Evolutionary conservation across 495 filamentous ascomycete species (phyloP).

Genomic region (Neurospora tetrasperma): DNA sequence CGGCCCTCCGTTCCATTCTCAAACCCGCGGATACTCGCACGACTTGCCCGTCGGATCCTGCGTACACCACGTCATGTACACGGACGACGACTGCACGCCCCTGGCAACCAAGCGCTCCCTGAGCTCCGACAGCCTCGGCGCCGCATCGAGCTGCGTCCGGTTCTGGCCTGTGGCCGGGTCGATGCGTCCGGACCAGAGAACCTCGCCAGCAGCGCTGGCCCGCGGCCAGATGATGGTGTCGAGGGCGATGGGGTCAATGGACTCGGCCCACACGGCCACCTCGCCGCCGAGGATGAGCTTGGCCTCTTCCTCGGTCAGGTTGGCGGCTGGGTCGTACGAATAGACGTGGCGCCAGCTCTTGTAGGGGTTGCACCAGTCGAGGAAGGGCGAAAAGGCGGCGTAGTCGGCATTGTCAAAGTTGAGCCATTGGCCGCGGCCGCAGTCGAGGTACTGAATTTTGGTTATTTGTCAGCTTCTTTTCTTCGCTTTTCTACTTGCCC

Average conservation of each 20-base stretch:
- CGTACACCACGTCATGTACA: slow-evolving; percentile 45
- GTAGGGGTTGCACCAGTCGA: slow-evolving; percentile 63
- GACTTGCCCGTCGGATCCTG: slow-evolving; percentile 29
- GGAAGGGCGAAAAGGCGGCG: slow-evolving; percentile 49
- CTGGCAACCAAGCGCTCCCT: slow-evolving; percentile 58
- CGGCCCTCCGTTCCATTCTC: background rate
- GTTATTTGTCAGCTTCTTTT: slow-evolving; percentile 6
- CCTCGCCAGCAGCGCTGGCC: slow-evolving; percentile 58
- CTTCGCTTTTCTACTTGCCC: background rate
- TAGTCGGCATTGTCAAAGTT: slow-evolving; percentile 45
- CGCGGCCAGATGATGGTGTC: slow-evolving; percentile 72
- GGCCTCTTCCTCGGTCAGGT: slow-evolving; percentile 43
- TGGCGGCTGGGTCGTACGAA: slow-evolving; percentile 57
- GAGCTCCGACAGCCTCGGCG: slow-evolving; percentile 56
- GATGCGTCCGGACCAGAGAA: slow-evolving; percentile 60
- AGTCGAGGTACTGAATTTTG: slow-evolving; percentile 59
- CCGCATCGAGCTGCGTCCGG: slow-evolving; percentile 53
- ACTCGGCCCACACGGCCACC: slow-evolving; percentile 67
- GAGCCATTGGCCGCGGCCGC: slow-evolving; percentile 68
- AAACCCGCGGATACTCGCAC: slow-evolving; percentile 17
- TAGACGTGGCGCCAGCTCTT: slow-evolving; percentile 76
- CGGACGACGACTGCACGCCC: slow-evolving; percentile 50
- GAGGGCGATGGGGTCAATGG: slow-evolving; percentile 58
- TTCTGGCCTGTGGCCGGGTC: slow-evolving; percentile 48
- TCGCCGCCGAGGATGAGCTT: slow-evolving; percentile 68